A percentile compares a stretch with the other conserved stretches of the same genome.
These are phyloP conservation scores for Pistacia vera DNA, from an alignment of 345 rosid genomes.

Conservation along the genomic window DNA sequence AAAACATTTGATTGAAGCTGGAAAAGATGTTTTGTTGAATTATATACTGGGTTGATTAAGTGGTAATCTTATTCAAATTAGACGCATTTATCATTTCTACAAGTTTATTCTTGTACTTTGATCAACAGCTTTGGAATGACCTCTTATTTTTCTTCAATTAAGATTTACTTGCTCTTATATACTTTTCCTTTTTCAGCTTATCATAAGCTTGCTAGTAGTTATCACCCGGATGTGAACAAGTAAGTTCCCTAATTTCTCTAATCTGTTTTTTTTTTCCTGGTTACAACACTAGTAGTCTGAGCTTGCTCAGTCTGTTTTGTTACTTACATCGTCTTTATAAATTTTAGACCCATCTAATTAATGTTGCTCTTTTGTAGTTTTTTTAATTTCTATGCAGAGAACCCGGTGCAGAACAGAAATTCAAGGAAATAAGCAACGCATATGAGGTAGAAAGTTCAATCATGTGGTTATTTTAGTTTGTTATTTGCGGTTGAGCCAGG, in stretches of 20 bases:
- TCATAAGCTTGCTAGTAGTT: conserved; percentile 93
- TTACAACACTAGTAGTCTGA: too few species aligned
- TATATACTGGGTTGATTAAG: not conserved
- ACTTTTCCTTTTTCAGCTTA: conserved; percentile 63
- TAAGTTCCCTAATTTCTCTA: conserved; percentile 33
- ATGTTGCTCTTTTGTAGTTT: too few species aligned
- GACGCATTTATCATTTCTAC: not conserved
- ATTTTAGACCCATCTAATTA: too few species aligned
- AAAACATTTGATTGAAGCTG: too few species aligned
- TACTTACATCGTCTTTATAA: too few species aligned
- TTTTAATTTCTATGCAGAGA: too few species aligned
- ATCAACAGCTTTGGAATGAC: not conserved
- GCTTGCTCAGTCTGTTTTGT: too few species aligned
- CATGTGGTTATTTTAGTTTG: conserved; percentile 20
- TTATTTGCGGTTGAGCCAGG: conserved; percentile 3
- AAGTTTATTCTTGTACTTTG: not conserved
- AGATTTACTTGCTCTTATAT: not conserved
- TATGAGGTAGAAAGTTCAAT: conserved; percentile 57
- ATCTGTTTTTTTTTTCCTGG: too few species aligned
- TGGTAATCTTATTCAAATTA: not conserved
- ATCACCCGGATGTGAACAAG: conserved; percentile 99
- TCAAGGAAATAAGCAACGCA: too few species aligned
- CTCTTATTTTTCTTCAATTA: not conserved
- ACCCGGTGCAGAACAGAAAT: too few species aligned
- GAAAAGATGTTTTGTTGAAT: too few species aligned